These are phyloP conservation scores for Amanita polypyramis DNA, from an alignment of 768 basidiomycete genomes.

Conservation along the genomic window DNA sequence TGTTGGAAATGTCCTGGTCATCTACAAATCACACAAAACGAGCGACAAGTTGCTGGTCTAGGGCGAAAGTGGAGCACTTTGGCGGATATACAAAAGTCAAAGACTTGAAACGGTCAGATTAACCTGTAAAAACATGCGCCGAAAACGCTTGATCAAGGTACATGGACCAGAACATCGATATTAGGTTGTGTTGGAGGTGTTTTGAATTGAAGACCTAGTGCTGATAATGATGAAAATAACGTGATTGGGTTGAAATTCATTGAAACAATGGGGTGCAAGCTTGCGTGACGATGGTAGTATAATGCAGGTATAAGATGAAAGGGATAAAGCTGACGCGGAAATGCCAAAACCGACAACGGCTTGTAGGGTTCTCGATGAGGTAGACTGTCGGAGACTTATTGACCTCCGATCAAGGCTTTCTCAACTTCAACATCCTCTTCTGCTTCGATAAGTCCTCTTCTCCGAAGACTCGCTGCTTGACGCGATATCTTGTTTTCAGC, in stretches of 20 bases:
- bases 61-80: background rate
- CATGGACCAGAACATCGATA: background rate
- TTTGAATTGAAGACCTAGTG: background rate
- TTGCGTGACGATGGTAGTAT: slow-evolving; percentile 5
- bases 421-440: slow-evolving; percentile 7
- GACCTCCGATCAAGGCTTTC: slow-evolving; percentile 2
- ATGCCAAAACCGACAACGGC: background rate
- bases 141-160: background rate
- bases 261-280: slow-evolving; percentile 4
- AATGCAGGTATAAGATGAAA: slow-evolving; percentile 3
- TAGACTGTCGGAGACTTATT: background rate
- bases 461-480: slow-evolving; percentile 20
- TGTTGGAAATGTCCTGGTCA: background rate
- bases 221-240: background rate
- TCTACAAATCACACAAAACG: slow-evolving; percentile 4
- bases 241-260: background rate
- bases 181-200: slow-evolving; percentile 3
- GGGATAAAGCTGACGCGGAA: background rate
- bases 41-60: background rate
- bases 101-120: background rate
- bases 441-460: slow-evolving; percentile 9
- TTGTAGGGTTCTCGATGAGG: background rate
- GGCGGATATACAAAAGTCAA: background rate
- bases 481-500: slow-evolving; percentile 37
- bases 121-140: background rate